Base-by-base conservation (phyloP, 306 rosid genomes). In the Vicia faba region DNA sequence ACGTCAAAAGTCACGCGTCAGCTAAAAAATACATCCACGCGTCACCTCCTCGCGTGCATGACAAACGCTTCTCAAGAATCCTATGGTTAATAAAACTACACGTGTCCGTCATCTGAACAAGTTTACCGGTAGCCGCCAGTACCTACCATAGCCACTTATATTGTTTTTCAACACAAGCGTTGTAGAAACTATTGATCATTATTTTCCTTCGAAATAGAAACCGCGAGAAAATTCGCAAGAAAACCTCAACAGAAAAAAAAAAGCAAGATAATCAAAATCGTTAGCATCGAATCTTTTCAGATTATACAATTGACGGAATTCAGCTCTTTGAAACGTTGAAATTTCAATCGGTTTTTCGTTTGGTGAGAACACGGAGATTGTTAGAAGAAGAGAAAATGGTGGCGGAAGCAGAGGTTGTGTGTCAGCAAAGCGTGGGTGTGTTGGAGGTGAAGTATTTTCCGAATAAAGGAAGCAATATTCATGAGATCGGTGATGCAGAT, bases 331-430 rank as follows among this genome's bases (percentile, higher is more conserved):
- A 66, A 64, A 40, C 69, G 39, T 45, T 16, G 49, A 10, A 46
- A 40, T 64, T 66, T 45, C 25, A 39, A 44, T 46, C 28, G 12
- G n/a, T 73, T 67, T n/a, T 68, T 50, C 8, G 54, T 19, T 35
- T 54, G 73, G 49, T 19, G 56, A 14, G 43, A 23, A 28, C 20
- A 11, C 62, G 62, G 65, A 55, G 63, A 53, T 14, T 46, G 11
- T 20, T 54, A 0, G 46, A 54, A 28, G 56, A 55, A 61, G 63
- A 68, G 40, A 80, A 85, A 78, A 91, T 91, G 96, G 93, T 87
- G 64, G 99, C 87, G 55, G 95, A 82, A 86, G 85, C 88, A 45
- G 83, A 89, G 36, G 33, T 75, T 66, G 82, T 83, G 41, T 80
- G 86, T 67, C 85, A 76, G 69, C 84, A 80, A 66, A 83, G 54